Percentiles rank a stretch among this genome's conserved stretches.
Conservation (phyloP, 1,139 yeast species). For the Arxiozyma heterogenica region DNA sequence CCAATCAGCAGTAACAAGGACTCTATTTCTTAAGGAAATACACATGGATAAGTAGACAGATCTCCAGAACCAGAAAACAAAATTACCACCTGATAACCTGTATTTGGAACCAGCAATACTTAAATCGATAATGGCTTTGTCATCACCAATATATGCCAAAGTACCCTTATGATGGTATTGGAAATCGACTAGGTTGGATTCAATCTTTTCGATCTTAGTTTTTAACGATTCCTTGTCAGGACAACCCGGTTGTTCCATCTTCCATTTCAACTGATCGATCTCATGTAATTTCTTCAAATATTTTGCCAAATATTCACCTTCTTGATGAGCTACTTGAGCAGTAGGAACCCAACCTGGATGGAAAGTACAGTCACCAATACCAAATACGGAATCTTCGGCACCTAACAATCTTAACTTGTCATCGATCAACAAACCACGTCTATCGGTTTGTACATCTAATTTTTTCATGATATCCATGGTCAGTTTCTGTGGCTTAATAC, state of each 20-base stretch:
- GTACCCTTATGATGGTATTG: constrained; percentile 64
- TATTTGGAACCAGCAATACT: constrained; percentile 78
- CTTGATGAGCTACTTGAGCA: constrained; percentile 95
- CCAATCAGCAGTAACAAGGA: constrained; percentile 83
- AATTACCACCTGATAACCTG: constrained; percentile 65
- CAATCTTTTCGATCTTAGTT: constrained; percentile 30
- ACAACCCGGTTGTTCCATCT: constrained; percentile 8
- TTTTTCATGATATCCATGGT: constrained; percentile 56
- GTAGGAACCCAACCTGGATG: constrained; percentile 87
- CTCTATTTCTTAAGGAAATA: constrained; percentile 78
- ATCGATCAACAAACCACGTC: constrained; percentile 82
- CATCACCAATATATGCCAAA: constrained; percentile 77
- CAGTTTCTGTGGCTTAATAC: constrained; percentile 82
- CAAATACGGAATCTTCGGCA: constrained; percentile 65
- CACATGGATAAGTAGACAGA: constrained; percentile 90
- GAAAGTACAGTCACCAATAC: constrained; percentile 89
- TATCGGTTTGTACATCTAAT: constrained; percentile 70
- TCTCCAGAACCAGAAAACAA: constrained; percentile 91
- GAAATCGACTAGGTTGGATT: constrained; percentile 41
- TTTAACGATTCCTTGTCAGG: constrained; percentile 19
- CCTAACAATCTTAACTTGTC: constrained; percentile 80
- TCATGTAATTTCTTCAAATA: constrained; percentile 62
- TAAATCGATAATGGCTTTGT: constrained; percentile 88
- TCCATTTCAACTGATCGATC: constrained; percentile 52
- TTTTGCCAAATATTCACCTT: constrained; percentile 73